These are phyloP conservation scores for Podila horticola DNA, from an alignment of 192 early-diverging fungal genomes.

Conservation along the genomic window DNA sequence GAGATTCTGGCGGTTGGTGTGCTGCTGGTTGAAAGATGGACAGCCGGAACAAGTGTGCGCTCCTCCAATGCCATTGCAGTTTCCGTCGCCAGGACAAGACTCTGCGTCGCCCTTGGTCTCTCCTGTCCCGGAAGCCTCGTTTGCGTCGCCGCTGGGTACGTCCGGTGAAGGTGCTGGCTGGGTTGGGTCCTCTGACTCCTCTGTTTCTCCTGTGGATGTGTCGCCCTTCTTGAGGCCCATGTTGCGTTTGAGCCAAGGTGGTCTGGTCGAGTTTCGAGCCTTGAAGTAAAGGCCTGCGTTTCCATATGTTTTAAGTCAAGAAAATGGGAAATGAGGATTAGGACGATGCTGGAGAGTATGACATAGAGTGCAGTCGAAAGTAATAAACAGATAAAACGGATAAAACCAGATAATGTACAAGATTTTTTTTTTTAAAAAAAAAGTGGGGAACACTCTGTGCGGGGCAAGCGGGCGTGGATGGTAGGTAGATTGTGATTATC, in stretches of 20 bases:
- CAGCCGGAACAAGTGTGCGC: slow-evolving; percentile 74
- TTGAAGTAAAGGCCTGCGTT: slow-evolving; percentile 61
- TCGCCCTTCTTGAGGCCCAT: slow-evolving; percentile 51
- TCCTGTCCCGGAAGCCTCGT: neutral
- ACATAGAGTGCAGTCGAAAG: neutral
- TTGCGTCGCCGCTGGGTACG: neutral
- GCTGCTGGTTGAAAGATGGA: slow-evolving; percentile 75
- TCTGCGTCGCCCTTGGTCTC: slow-evolving; percentile 2
- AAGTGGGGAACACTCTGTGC: neutral
- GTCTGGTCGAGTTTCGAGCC: slow-evolving; percentile 64
- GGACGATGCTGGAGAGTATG: neutral
- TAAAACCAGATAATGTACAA: neutral
- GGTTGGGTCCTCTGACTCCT: slow-evolving; percentile 67
- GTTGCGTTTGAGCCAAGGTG: slow-evolving; percentile 65
- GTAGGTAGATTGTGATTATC: slow-evolving; percentile 2
- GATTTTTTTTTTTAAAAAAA: neutral
- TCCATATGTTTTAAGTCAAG: neutral
- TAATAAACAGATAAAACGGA: neutral
- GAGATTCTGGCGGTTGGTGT: slow-evolving; percentile 60
- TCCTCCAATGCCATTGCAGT: slow-evolving; percentile 79
- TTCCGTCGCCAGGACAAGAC: slow-evolving; percentile 78
- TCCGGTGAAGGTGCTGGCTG: slow-evolving; percentile 54
- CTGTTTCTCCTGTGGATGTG: slow-evolving; percentile 31
- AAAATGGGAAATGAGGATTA: neutral
- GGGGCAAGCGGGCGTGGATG: neutral